phyloP scores from a whole-genome alignment of 78 protist species.

The Tieghemostelium lacteum region DNA sequence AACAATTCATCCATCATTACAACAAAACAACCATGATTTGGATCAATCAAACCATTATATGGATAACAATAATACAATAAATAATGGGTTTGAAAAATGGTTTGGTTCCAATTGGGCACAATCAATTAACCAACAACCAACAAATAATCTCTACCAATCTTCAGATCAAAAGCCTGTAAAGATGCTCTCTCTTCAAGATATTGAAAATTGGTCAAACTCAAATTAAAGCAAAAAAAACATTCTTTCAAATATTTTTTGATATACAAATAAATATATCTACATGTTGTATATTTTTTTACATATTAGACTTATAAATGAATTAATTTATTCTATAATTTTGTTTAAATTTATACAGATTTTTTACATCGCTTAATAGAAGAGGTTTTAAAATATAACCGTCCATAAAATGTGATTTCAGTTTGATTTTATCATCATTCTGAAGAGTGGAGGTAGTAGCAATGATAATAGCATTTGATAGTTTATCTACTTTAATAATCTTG shows the following conservation, averaged over 20 bases:
- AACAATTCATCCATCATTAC: neutral
- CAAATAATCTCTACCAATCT: neutral
- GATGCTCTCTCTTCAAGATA: slow-evolving; percentile 28
- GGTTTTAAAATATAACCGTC: slow-evolving; percentile 88
- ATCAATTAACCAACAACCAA: neutral
- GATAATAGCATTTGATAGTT: neutral
- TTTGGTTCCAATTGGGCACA: slow-evolving; percentile 9
- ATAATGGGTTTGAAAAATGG: slow-evolving; percentile 29
- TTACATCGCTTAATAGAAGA: slow-evolving; percentile 27
- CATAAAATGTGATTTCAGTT: slow-evolving; percentile 81
- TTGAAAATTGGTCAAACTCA: neutral
- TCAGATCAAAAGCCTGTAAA: neutral
- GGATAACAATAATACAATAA: neutral
- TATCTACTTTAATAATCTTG: slow-evolving; percentile 29
- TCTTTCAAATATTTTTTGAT: neutral
- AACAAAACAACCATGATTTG: neutral
- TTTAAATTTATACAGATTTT: slow-evolving; percentile 1
- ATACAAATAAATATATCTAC: neutral
- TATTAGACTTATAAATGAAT: too few relatives aligned
- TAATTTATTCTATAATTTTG: too few relatives aligned
- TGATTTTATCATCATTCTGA: slow-evolving; percentile 26
- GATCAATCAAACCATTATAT: neutral
- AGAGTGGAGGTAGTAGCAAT: slow-evolving; percentile 79
- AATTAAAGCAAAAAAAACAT: too few relatives aligned
- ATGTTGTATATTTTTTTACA: neutral